Conservation (phyloP, 257 asterid species). For the Vinca minor region DNA sequence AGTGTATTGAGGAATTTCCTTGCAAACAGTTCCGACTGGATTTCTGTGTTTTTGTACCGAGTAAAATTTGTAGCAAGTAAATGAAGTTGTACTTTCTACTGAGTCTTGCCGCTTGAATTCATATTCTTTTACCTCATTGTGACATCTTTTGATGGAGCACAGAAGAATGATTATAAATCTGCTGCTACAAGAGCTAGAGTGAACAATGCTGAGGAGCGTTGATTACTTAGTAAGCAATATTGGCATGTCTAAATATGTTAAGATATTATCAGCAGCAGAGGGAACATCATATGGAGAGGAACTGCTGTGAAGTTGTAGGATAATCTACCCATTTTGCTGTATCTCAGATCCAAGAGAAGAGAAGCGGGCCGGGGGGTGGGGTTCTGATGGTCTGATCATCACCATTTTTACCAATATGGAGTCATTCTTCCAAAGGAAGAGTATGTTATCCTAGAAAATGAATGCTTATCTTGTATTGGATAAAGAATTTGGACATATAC, state of each 20-base stretch:
- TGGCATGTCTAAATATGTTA: not conserved
- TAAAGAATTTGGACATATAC: not conserved
- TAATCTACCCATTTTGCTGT: not conserved
- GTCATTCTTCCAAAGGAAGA: no score
- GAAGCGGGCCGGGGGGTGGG: not conserved
- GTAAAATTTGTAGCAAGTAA: not conserved
- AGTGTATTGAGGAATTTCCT: not conserved
- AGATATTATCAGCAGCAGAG: not conserved
- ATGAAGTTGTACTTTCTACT: no score
- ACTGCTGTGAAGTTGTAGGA: no score
- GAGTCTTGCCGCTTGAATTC: not conserved
- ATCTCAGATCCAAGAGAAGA: not conserved
- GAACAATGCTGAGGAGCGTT: not conserved
- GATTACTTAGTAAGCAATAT: not conserved
- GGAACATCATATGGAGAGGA: not conserved
- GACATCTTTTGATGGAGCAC: not conserved
- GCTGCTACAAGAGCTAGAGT: not conserved
- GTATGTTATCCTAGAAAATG: not conserved
- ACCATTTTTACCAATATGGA: not conserved
- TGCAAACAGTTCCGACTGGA: no score
- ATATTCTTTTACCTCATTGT: not conserved
- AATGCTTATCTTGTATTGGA: not conserved
- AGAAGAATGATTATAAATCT: not conserved
- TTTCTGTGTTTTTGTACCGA: no score
- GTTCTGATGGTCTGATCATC: not conserved